Base-by-base conservation (phyloP, 2,329 filamentous ascomycete species). In the Rhynchosporium agropyri region DNA sequence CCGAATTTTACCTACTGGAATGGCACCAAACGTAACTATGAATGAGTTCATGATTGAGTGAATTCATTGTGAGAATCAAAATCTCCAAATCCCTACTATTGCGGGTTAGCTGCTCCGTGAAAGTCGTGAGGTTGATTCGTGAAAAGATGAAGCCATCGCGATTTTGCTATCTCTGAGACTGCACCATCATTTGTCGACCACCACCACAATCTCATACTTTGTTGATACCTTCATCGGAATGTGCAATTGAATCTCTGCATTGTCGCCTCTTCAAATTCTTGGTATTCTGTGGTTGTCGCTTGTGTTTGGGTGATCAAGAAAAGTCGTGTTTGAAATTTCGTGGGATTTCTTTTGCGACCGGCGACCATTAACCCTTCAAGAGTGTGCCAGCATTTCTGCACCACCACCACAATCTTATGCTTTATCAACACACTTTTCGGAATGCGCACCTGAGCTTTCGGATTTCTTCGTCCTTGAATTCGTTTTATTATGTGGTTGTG, bases 91-190 rank as follows among this genome's bases (percentile, higher is more conserved):
- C 26, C 20, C 20, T 5, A 42, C 29, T 36, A 56, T 63, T 42
- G 65, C 59, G 55, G 29, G 45, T 28, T 29, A 26, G 13, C 15
- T 4, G 49, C 20, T 43, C 50, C 56, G 56, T 61, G 29, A 63
- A 61, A 53, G 58, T 61, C 36, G 26, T 4, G 48, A 48, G 55
- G 60, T 49, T 49, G 20, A 56, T 48, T 58, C 61, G 28, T 61
- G 53, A 57, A 48, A 58, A 59, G 20, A 60, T 70, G 69, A 70
- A 66, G 69, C 66, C 63, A 69, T 70, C 69, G 58, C 66, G 63
- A 69, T 49, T 62, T 66, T 64, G 45, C 48, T 46, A 58, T 38
- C 31, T 26, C n/a, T 63, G 43, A 58, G 12, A 61, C 60, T 58
- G 38, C 62, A 66, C 12, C 43, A 40, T 36, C 58, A 33, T 46